Percentiles rank a stretch among this genome's conserved stretches.
These are phyloP conservation scores for Liriodendron chinense DNA, from an alignment of 164 flowering plant genomes.

Conservation along the genomic window DNA sequence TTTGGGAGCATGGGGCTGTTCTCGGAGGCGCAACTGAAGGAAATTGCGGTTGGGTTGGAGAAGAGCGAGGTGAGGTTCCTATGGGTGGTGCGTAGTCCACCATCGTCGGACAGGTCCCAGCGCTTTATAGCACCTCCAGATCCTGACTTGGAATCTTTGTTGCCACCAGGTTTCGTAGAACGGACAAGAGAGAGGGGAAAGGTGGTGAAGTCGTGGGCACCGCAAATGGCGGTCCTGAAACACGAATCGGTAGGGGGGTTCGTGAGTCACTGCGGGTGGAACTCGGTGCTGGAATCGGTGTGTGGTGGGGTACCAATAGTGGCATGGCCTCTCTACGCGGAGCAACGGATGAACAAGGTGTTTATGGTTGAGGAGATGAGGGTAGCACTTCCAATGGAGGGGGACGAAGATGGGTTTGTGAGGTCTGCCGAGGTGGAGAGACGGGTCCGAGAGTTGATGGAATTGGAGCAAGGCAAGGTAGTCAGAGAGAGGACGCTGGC, in stretches of 20 bases:
- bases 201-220: slow-evolving; percentile 43
- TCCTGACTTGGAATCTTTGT: slow-evolving; percentile 23
- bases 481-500: slow-evolving; percentile 16
- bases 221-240: slow-evolving; percentile 38
- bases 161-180: slow-evolving; percentile 39
- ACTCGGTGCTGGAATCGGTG: slow-evolving; percentile 40
- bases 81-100: slow-evolving; percentile 47
- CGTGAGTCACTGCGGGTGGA: slow-evolving; percentile 54
- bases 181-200: slow-evolving; percentile 30
- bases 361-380: slow-evolving; percentile 35
- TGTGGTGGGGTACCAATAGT: slow-evolving; percentile 46
- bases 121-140: slow-evolving; percentile 15
- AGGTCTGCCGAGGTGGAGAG: slow-evolving; percentile 27
- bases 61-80: slow-evolving; percentile 36
- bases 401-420: slow-evolving; percentile 26
- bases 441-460: slow-evolving; percentile 30
- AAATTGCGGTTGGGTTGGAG: slow-evolving; percentile 47
- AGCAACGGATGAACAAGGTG: slow-evolving; percentile 31
- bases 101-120: slow-evolving; percentile 7
- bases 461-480: slow-evolving; percentile 19
- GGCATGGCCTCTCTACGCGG: slow-evolving; percentile 51
- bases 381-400: slow-evolving; percentile 25
- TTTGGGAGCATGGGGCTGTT: slow-evolving; percentile 45
- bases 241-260: slow-evolving; percentile 41
- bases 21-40: slow-evolving; percentile 28